These are phyloP conservation scores for Mortierella sp. DNA, from an alignment of 371 early-diverging fungal species.

Conservation along the genomic window DNA sequence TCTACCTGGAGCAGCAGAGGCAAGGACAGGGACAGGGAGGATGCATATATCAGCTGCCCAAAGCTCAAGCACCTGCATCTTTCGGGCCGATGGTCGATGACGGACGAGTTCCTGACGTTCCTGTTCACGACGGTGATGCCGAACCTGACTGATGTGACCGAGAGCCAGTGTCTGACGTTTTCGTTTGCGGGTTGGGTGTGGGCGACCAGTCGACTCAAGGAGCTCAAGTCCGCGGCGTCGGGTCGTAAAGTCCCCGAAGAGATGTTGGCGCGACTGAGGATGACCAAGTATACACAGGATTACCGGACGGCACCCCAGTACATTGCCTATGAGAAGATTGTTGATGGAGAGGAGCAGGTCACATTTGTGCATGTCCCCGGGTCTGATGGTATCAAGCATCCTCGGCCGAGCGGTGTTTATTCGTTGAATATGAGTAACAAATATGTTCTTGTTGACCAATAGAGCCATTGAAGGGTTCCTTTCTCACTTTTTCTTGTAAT, in stretches of 20 bases:
- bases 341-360: conserved; percentile 11
- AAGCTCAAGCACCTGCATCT: conserved; percentile 11
- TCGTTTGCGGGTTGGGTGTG: conserved; percentile 16
- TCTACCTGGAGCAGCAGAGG: background rate
- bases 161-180: conserved; percentile 21
- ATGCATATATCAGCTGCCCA: background rate
- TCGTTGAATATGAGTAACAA: background rate
- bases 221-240: background rate
- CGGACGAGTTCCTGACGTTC: conserved; percentile 11
- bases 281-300: background rate
- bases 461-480: background rate
- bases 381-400: background rate
- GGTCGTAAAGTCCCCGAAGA: conserved; percentile 6
- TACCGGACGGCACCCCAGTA: conserved; percentile 2
- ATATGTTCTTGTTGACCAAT: background rate
- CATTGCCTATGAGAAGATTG: background rate
- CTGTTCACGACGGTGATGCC: conserved; percentile 19
- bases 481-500: background rate
- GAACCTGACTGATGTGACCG: conserved; percentile 7
- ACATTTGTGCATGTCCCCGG: conserved; percentile 7
- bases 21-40: background rate
- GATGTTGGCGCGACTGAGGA: background rate
- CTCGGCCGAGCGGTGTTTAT: conserved; percentile 1
- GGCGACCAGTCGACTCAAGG: conserved; percentile 1
- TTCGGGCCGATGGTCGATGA: conserved; percentile 21